These are phyloP conservation scores for Populus nigra DNA, from an alignment of 345 rosid genomes.

Conservation along the genomic window DNA sequence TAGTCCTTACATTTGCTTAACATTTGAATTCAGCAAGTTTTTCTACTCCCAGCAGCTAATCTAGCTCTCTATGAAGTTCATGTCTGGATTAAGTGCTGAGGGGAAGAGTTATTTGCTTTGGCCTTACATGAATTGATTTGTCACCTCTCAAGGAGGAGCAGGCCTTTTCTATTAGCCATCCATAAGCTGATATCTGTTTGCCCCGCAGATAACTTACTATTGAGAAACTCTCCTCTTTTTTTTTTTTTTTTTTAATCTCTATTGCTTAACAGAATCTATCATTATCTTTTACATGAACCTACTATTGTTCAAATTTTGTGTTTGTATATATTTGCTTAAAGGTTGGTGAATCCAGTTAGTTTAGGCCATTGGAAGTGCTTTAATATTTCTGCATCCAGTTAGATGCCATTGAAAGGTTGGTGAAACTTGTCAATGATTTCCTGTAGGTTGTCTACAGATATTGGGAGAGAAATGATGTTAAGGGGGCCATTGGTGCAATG, in stretches of 20 bases:
- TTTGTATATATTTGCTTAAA: background rate
- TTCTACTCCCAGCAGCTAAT: background rate
- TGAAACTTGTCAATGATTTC: conserved; percentile 24
- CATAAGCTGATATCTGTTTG: background rate
- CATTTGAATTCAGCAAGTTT: background rate
- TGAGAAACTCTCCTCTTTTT: background rate
- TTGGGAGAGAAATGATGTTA: conserved; percentile 88
- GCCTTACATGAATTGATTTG: background rate
- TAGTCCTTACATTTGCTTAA: background rate
- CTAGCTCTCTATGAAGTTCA: background rate
- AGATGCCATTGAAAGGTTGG: conserved; percentile 13
- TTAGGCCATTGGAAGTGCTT: background rate
- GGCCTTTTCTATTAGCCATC: background rate
- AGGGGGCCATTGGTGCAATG: conserved; percentile 66
- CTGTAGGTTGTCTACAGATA: conserved; percentile 74
- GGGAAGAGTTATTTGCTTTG: background rate
- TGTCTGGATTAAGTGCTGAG: background rate
- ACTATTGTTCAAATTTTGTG: background rate
- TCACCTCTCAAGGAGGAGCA: background rate
- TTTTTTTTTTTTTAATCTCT: no score
- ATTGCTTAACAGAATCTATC: background rate
- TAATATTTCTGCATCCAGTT: background rate
- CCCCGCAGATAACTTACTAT: background rate
- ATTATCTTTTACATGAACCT: background rate
- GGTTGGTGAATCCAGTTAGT: background rate